Evolutionary conservation across 2,329 filamentous ascomycete species (phyloP).

Genomic region (Fusarium papillatum): DNA sequence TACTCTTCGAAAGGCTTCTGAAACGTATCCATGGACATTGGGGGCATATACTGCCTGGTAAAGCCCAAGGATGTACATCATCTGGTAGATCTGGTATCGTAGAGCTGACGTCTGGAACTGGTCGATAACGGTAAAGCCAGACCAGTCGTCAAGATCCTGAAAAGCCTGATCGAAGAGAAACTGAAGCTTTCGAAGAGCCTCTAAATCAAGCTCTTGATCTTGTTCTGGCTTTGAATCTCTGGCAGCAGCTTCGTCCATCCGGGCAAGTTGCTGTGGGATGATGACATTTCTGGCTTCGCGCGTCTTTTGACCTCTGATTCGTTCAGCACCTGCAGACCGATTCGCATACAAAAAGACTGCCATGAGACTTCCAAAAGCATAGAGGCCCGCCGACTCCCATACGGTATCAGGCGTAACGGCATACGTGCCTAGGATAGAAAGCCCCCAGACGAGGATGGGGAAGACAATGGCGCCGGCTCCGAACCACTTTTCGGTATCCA

Average conservation of each 20-base stretch:
- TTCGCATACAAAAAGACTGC: not conserved
- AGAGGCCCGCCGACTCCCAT: not conserved
- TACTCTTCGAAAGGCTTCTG: not conserved
- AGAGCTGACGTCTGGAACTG: constrained; percentile 1
- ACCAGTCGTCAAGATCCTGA: not conserved
- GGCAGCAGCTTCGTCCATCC: not conserved
- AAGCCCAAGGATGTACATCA: not conserved
- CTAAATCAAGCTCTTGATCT: not conserved
- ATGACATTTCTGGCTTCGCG: not conserved
- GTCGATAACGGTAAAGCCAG: not conserved
- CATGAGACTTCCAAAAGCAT: not conserved
- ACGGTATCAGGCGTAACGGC: not conserved
- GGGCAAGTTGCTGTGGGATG: not conserved
- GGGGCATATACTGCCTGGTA: not conserved
- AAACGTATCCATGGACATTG: not conserved
- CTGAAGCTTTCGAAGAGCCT: not conserved
- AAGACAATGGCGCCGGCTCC: not conserved
- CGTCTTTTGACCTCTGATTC: not conserved
- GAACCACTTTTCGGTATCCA: not conserved
- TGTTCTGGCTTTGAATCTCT: not conserved
- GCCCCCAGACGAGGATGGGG: not conserved
- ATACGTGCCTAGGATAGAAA: not conserved
- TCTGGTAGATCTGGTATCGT: constrained; percentile 4
- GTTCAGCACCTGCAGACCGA: not conserved
- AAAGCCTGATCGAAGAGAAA: not conserved